phyloP scores from a whole-genome alignment of 371 early-diverging fungal genomes.

The Thermomucor indicae-seudaticae region DNA sequence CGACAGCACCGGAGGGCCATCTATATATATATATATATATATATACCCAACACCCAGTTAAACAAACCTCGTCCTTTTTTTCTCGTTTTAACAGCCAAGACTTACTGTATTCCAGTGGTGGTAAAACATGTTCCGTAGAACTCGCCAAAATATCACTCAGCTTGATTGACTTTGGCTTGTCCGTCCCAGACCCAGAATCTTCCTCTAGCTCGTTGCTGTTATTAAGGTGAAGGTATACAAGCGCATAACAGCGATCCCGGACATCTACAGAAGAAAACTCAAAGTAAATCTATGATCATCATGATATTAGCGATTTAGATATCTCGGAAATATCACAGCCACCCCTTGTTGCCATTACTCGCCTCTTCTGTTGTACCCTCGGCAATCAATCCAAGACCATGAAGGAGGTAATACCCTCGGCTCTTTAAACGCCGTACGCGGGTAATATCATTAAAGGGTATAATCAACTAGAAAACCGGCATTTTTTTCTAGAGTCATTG shows the following conservation, averaged over 20 bases:
- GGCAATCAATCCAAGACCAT: constrained; percentile 25
- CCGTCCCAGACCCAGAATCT: neutral
- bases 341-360: neutral
- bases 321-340: neutral
- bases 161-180: constrained; percentile 1
- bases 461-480: constrained; percentile 13
- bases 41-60: neutral
- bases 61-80: no score
- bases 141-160: constrained; percentile 18
- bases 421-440: constrained; percentile 21
- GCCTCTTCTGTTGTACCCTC: constrained; percentile 36
- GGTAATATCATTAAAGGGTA: constrained; percentile 36
- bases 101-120: constrained; percentile 31
- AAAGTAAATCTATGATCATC: constrained; percentile 23
- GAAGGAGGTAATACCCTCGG: constrained; percentile 25
- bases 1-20: constrained; percentile 17
- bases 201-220: neutral
- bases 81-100: neutral
- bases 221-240: constrained; percentile 10
- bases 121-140: constrained; percentile 22
- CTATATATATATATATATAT: neutral
- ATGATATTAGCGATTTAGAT: neutral
- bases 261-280: constrained; percentile 32
- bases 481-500: neutral
- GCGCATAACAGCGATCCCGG: constrained; percentile 23